These are phyloP conservation scores for Kalanchoe fedtschenkoi DNA, from an alignment of 164 flowering plant genomes.

Conservation along the genomic window DNA sequence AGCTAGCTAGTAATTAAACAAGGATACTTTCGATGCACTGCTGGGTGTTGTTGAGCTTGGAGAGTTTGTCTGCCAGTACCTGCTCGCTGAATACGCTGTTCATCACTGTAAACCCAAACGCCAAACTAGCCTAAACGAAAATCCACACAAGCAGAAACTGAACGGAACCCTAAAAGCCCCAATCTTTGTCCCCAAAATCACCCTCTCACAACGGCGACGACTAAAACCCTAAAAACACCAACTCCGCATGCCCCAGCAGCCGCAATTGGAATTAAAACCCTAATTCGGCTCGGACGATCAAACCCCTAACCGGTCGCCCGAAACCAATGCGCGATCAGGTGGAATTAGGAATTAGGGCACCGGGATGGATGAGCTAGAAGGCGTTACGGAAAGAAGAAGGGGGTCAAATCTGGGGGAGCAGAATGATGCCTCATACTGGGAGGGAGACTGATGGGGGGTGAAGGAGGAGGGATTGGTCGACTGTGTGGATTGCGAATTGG, in stretches of 20 bases:
- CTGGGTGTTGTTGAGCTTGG: constrained; percentile 91
- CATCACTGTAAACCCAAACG: constrained; percentile 33
- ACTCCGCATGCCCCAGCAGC: background rate
- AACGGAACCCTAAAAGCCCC: too few relatives aligned
- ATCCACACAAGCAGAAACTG: background rate
- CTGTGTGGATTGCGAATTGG: background rate
- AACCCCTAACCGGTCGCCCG: background rate
- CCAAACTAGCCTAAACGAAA: background rate
- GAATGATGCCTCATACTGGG: background rate
- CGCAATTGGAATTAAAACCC: background rate
- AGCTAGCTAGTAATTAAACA: constrained; percentile 3
- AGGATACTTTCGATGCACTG: constrained; percentile 98
- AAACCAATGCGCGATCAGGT: background rate
- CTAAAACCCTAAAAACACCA: background rate
- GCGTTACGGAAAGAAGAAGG: background rate
- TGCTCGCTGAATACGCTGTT: constrained; percentile 79
- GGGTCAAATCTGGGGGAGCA: background rate
- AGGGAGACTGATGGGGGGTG: too few relatives aligned
- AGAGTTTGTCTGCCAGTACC: constrained; percentile 88
- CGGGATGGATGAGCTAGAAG: background rate
- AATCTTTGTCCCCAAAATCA: too few relatives aligned
- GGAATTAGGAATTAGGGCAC: background rate
- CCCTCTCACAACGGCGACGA: too few relatives aligned
- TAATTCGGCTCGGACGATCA: background rate
- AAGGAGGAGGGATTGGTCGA: background rate